Percentiles rank a stretch among this genome's conserved stretches.
Conservation (phyloP, 2,329 filamentous ascomycete genomes). For the Apiospora rasikravindrae region DNA sequence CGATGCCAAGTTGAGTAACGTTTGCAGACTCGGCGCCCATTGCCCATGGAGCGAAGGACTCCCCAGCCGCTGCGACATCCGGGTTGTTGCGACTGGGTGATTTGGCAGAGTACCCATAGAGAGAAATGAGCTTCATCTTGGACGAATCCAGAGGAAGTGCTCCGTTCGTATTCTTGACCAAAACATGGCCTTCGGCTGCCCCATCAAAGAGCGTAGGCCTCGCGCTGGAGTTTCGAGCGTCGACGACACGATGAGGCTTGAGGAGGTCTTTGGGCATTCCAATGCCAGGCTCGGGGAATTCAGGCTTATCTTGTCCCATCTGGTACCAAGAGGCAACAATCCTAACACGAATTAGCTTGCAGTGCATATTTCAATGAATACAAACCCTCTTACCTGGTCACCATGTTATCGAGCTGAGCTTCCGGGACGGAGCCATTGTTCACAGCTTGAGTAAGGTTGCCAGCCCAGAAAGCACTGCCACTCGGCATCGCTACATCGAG, state of each 20-base stretch:
- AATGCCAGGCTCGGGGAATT: slow-evolving; percentile 35
- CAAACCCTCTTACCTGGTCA: slow-evolving; percentile 46
- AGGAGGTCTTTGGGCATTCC: slow-evolving; percentile 43
- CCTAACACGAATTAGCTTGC: not conserved
- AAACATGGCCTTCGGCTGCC: slow-evolving; percentile 42
- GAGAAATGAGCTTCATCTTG: slow-evolving; percentile 52
- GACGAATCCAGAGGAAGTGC: slow-evolving; percentile 47
- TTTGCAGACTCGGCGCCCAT: slow-evolving; percentile 26
- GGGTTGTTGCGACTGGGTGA: slow-evolving; percentile 36
- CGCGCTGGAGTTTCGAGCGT: slow-evolving; percentile 44
- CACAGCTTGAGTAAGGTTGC: slow-evolving; percentile 52
- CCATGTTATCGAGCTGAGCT: slow-evolving; percentile 55
- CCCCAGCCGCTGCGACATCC: slow-evolving; percentile 52
- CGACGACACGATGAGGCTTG: slow-evolving; percentile 43
- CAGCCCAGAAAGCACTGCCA: slow-evolving; percentile 44
- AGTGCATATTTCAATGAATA: not conserved
- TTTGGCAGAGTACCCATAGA: slow-evolving; percentile 51
- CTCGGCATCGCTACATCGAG: slow-evolving; percentile 59
- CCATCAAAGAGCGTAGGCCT: slow-evolving; percentile 39
- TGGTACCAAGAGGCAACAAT: slow-evolving; percentile 47
- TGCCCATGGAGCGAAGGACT: slow-evolving; percentile 30
- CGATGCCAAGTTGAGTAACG: slow-evolving; percentile 22
- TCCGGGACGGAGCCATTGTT: slow-evolving; percentile 52
- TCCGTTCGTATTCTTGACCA: slow-evolving; percentile 52
- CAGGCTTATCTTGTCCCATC: slow-evolving; percentile 40